Base-by-base conservation (phyloP, 345 rosid species). In the Aegle marmelos region DNA sequence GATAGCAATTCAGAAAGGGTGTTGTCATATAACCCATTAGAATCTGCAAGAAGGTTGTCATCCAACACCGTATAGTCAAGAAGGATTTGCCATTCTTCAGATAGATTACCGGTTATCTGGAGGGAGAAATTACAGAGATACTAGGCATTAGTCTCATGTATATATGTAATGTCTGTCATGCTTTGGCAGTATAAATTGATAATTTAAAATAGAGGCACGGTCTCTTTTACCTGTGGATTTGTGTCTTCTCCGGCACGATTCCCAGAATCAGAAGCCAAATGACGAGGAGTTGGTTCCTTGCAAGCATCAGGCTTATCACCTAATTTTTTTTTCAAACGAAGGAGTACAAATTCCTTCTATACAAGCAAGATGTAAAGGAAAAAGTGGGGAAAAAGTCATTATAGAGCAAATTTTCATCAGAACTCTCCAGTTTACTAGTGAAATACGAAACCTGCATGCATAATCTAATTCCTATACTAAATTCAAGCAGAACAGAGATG, bases 321-420 rank as follows among this genome's bases (percentile, higher is more conserved):
- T 21, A 68, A 25, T 34, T 77, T 85, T 4, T 9, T 0, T 65
- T 79, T 82, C 28, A 82, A 21, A 30, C 79, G 81, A 21, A 71
- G 50, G 37, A 85, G n/a, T 16, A 85, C 81, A 69, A 41, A 74
- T 27, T 60, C 50, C 14, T 7, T 75, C 81, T 76, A 31, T n/a
- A 34, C 30, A 67, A 62, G 14, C 13, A 17, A 68, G 22, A 5
- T 30, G n/a, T 28, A 54, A 45, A 41, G 5, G 11, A 24, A n/a
- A 53, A 34, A 53, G n/a, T 2, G 0, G 2, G 36, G 9, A 19
- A 60, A n/a, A 50, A n/a, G n/a, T n/a, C n/a, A n/a, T n/a, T n/a
- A n/a, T n/a, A n/a, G n/a, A n/a, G n/a, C n/a, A n/a, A n/a, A n/a
- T n/a, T n/a, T n/a, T n/a, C n/a, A n/a, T n/a, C n/a, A n/a, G n/a